Conservation (phyloP, 805 yeast genomes). For the Metschnikowia noctiluminum region DNA sequence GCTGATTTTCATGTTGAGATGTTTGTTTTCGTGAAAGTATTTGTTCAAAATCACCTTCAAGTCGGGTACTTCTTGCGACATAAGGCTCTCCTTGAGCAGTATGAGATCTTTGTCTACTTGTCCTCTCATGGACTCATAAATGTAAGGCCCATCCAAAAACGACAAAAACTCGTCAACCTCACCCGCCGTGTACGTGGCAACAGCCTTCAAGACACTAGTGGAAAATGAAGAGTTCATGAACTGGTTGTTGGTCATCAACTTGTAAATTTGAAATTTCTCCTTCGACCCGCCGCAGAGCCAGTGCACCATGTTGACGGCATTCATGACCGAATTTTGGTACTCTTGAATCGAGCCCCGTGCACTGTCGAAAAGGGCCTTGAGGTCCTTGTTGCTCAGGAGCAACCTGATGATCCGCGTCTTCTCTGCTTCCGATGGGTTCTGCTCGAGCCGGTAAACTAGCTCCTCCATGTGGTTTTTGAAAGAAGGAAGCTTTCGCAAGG, state of each 20-base stretch:
- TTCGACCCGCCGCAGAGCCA: conserved; percentile 18
- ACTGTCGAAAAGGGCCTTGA: conserved; percentile 15
- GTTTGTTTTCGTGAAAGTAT: conserved; percentile 16
- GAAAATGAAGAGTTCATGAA: conserved; percentile 25
- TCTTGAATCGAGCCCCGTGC: conserved; percentile 20
- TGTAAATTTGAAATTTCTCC: conserved; percentile 32
- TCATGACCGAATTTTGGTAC: conserved; percentile 26
- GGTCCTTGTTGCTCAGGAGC: conserved; percentile 15
- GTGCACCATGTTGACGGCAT: conserved; percentile 24
- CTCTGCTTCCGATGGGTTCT: conserved; percentile 8
- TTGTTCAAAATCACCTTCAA: conserved; percentile 14
- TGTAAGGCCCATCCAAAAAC: conserved; percentile 11
- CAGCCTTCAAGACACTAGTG: conserved; percentile 19
- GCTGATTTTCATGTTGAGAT: conserved; percentile 22
- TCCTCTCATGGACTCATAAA: conserved; percentile 3
- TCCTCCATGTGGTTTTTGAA: conserved; percentile 35
- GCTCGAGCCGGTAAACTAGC: conserved; percentile 11
- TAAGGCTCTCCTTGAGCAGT: conserved; percentile 1
- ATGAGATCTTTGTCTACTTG: conserved; percentile 11
- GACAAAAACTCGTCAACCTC: conserved; percentile 6
- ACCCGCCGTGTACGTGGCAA: conserved; percentile 2
- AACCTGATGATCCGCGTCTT: conserved; percentile 14
- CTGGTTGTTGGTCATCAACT: conserved; percentile 27
- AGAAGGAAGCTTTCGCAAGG: conserved; percentile 33
- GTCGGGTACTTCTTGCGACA: not conserved